These are phyloP conservation scores for Prunus yedoensis DNA, from an alignment of 331 rosid species.

Conservation along the genomic window DNA sequence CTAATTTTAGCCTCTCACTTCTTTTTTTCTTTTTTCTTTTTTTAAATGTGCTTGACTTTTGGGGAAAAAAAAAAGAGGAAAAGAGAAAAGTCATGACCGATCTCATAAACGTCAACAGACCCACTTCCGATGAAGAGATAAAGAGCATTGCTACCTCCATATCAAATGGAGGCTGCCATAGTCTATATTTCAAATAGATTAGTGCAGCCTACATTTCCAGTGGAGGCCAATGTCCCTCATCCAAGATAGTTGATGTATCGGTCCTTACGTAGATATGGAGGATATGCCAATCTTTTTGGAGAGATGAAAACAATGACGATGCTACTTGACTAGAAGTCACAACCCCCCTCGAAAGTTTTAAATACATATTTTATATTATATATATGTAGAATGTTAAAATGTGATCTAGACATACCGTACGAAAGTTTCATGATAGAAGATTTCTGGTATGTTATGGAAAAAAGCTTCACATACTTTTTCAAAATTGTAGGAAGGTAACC, in stretches of 20 bases:
- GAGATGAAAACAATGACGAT: background rate
- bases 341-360: background rate
- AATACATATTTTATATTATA: too few relatives aligned
- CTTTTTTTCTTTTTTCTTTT: too few relatives aligned
- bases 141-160: background rate
- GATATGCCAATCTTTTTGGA: too few relatives aligned
- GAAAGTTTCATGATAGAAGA: background rate
- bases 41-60: too few relatives aligned
- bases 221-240: too few relatives aligned
- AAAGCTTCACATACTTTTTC: background rate
- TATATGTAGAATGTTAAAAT: too few relatives aligned
- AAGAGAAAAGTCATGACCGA: background rate
- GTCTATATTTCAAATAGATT: background rate
- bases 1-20: background rate
- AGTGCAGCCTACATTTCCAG: background rate
- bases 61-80: background rate
- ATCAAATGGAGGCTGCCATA: background rate
- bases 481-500: background rate
- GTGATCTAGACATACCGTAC: background rate
- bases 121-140: background rate
- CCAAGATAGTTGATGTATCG: too few relatives aligned
- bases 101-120: background rate
- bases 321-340: background rate
- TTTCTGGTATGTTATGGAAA: background rate
- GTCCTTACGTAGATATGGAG: background rate